Evolutionary conservation across 106 monocot species (phyloP).

Genomic region (Phalaenopsis aphrodite): DNA sequence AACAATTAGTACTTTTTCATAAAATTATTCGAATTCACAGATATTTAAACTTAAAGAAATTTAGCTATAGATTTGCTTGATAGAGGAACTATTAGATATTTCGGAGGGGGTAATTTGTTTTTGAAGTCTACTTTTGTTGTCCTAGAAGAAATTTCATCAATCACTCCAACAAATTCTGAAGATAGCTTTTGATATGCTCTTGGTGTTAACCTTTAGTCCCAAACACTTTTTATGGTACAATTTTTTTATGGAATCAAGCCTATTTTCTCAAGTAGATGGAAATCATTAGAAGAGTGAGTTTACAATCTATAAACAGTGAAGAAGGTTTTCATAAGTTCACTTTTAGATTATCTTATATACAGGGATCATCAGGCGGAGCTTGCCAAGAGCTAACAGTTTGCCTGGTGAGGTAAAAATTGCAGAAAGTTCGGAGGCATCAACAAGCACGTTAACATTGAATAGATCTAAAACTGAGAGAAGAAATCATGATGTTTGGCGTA

Average conservation of each 20-base stretch:
- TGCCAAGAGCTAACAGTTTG: constrained; percentile 35
- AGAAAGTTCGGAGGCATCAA: constrained; percentile 19
- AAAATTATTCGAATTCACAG: not conserved
- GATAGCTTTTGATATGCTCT: not conserved
- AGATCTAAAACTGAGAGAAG: constrained; percentile 44
- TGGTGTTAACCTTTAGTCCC: not conserved
- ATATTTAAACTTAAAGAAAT: not conserved
- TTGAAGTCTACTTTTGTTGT: not conserved
- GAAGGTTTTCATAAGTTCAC: not conserved
- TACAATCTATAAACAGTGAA: not conserved
- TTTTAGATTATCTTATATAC: not conserved
- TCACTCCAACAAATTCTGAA: not conserved
- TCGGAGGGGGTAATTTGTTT: not conserved
- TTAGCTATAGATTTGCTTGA: not conserved
- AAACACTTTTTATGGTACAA: not conserved
- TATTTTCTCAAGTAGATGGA: not conserved
- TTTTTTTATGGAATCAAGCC: not conserved
- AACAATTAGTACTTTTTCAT: not conserved
- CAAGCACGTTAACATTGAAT: constrained; percentile 16
- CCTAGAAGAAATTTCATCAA: not conserved
- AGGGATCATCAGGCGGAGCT: constrained; percentile 21
- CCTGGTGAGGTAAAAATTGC: constrained; percentile 17
- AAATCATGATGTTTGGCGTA: constrained; percentile 9
- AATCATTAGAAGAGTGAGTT: not conserved
- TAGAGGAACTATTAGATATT: not conserved